Conservation (phyloP, 495 filamentous ascomycete genomes). For the Chlorociboria aeruginascens region DNA sequence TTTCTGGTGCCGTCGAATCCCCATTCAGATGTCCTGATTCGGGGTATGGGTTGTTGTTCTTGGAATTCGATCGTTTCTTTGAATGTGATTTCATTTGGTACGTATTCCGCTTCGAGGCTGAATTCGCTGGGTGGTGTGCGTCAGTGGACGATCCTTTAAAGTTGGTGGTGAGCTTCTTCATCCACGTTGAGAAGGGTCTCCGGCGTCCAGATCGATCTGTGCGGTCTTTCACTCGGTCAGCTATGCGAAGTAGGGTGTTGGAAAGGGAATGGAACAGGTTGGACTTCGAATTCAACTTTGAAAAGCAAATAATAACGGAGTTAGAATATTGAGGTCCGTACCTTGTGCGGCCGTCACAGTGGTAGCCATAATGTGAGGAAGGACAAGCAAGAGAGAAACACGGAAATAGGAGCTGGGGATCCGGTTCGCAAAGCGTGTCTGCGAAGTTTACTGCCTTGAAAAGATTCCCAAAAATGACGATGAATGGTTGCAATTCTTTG, state of each 20-base stretch:
- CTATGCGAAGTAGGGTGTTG: neutral
- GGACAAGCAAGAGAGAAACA: neutral
- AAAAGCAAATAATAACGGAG: constrained; percentile 1
- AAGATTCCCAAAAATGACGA: neutral
- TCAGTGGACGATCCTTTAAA: constrained; percentile 39
- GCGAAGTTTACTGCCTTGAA: neutral
- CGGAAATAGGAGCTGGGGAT: neutral
- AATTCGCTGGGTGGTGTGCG: constrained; percentile 12
- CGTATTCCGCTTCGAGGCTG: constrained; percentile 17
- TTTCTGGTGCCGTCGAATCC: constrained; percentile 26
- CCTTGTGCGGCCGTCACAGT: constrained; percentile 53
- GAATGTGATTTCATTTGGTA: constrained; percentile 21
- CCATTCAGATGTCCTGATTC: constrained; percentile 40
- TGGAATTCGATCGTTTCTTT: constrained; percentile 27
- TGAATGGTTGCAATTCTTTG: neutral
- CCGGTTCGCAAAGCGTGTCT: too few species aligned
- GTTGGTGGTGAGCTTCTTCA: constrained; percentile 85
- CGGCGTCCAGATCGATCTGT: constrained; percentile 45
- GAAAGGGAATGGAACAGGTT: constrained; percentile 7
- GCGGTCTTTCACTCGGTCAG: constrained; percentile 19
- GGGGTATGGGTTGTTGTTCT: constrained; percentile 74
- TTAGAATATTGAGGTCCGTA: constrained; percentile 28
- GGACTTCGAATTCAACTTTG: constrained; percentile 3
- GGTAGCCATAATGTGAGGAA: constrained; percentile 44
- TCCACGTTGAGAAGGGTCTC: constrained; percentile 81